A percentile compares a stretch with the other conserved stretches of the same genome.
Conservation (phyloP, 371 early-diverging fungal species). For the Blakeslea trispora region DNA sequence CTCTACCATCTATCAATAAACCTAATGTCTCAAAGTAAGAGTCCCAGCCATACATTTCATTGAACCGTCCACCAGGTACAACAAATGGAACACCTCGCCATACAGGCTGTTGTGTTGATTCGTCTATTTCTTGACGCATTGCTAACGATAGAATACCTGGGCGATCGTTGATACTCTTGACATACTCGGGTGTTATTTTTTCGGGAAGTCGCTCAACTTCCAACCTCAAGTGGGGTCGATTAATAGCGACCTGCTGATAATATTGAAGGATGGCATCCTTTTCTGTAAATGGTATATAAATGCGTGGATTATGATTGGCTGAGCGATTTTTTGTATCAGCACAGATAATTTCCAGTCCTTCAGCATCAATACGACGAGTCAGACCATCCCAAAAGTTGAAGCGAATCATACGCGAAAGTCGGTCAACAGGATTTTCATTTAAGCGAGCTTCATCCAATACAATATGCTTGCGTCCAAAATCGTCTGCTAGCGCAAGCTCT, state of each 20-base stretch:
- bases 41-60: slow-evolving; percentile 98
- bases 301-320: slow-evolving; percentile 67
- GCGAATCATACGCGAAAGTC: slow-evolving; percentile 86
- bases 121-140: slow-evolving; percentile 56
- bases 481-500: slow-evolving; percentile 87
- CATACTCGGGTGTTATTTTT: slow-evolving; percentile 84
- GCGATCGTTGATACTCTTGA: slow-evolving; percentile 78
- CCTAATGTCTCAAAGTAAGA: slow-evolving; percentile 91
- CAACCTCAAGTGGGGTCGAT: slow-evolving; percentile 67
- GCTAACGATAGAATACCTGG: slow-evolving; percentile 88
- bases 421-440: slow-evolving; percentile 88
- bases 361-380: slow-evolving; percentile 88
- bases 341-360: slow-evolving; percentile 83
- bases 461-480: slow-evolving; percentile 76
- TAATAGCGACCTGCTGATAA: slow-evolving; percentile 49
- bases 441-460: slow-evolving; percentile 81
- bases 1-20: slow-evolving; percentile 75
- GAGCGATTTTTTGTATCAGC: slow-evolving; percentile 86
- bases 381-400: slow-evolving; percentile 90
- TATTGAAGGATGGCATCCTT: slow-evolving; percentile 75
- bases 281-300: slow-evolving; percentile 87
- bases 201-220: slow-evolving; percentile 80
- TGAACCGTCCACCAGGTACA: slow-evolving; percentile 97
- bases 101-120: slow-evolving; percentile 36
- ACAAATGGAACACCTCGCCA: slow-evolving; percentile 85